Conservation (phyloP, 164 flowering plant species). For the Sextonia rubra region DNA sequence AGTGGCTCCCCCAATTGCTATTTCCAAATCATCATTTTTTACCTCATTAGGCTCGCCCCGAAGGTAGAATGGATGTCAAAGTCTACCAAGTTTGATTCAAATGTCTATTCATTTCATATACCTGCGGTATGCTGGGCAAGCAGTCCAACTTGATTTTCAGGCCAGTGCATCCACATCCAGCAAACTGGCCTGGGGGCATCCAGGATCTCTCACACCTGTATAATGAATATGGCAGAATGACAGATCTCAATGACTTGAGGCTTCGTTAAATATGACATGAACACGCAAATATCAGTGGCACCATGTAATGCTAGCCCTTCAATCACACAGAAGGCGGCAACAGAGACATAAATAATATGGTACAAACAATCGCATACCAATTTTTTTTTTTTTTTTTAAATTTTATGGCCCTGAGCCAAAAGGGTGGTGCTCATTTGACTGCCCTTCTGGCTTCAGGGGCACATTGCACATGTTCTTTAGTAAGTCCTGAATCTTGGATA, state of each 20-base stretch:
- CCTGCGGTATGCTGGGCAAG: not conserved
- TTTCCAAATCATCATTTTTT: not conserved
- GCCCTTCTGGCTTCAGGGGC: conserved; percentile 43
- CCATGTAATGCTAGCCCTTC: not conserved
- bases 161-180: not conserved
- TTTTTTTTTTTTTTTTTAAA: not conserved
- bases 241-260: not conserved
- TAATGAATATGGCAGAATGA: not conserved
- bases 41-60: not conserved
- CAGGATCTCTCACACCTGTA: not conserved
- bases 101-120: not conserved
- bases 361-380: conserved; percentile 10
- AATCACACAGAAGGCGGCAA: not conserved
- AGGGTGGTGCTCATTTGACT: conserved; percentile 35
- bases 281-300: not conserved
- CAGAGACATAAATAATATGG: conserved; percentile 1
- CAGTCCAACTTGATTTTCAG: not conserved
- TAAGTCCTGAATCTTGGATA: conserved; percentile 65
- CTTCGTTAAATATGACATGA: not conserved
- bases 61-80: not conserved
- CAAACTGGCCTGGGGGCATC: not conserved
- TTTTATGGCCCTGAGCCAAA: conserved; percentile 37
- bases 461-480: conserved; percentile 53
- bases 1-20: no score
- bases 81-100: not conserved